phyloP scores from a whole-genome alignment of 148 eudicot genomes.

The Silene latifolia region DNA sequence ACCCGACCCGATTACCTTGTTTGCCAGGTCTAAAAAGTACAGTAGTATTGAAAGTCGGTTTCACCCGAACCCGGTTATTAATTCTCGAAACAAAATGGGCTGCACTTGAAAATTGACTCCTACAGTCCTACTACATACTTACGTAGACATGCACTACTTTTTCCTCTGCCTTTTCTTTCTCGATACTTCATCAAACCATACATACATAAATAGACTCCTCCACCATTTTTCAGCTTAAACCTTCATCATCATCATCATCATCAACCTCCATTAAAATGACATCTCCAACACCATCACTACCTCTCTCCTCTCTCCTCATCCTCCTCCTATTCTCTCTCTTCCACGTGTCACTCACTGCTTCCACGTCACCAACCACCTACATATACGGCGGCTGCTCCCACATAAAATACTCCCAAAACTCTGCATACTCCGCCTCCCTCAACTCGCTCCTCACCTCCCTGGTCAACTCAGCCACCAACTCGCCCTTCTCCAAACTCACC shows the following conservation, averaged over 20 bases:
- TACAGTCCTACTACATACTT: too few species aligned
- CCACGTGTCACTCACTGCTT: not conserved
- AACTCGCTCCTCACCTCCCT: constrained; percentile 46
- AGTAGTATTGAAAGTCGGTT: too few species aligned
- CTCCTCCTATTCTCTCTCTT: not conserved
- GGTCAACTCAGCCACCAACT: constrained; percentile 33
- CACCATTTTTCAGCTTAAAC: not conserved
- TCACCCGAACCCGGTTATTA: too few species aligned
- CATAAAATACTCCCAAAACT: constrained; percentile 25
- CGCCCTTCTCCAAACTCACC: constrained; percentile 36
- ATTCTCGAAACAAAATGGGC: too few species aligned
- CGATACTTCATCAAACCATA: too few species aligned
- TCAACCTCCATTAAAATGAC: not conserved
- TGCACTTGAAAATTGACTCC: too few species aligned
- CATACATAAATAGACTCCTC: not conserved
- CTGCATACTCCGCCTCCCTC: constrained; percentile 42
- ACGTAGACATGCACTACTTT: too few species aligned
- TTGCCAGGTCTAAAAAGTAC: too few species aligned
- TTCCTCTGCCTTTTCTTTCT: too few species aligned
- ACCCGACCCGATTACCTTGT: too few species aligned
- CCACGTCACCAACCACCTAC: constrained; percentile 22
- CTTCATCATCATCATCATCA: not conserved
- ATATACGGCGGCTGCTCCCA: constrained; percentile 50
- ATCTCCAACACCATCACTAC: not conserved
- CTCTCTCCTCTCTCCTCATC: not conserved